These are phyloP conservation scores for Trichoderma pleuroti DNA, from an alignment of 2,329 filamentous ascomycete species.

Conservation along the genomic window DNA sequence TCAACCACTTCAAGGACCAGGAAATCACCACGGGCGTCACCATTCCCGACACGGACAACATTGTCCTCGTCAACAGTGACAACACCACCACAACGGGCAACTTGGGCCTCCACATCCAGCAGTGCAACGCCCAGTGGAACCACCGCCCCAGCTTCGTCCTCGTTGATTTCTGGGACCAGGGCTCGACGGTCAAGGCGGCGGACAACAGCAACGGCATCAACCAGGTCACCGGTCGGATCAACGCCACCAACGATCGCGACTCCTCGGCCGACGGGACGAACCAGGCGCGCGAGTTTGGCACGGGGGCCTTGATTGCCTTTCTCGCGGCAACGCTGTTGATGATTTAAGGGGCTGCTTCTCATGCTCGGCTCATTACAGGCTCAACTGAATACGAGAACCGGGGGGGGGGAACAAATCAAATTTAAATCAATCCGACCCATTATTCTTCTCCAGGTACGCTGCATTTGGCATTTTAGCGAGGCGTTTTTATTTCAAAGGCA, in stretches of 20 bases:
- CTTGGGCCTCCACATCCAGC: slow-evolving; percentile 50
- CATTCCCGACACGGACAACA: slow-evolving; percentile 58
- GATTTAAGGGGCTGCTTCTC: slow-evolving; percentile 22
- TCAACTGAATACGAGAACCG: background rate
- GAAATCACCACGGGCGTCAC: slow-evolving; percentile 51
- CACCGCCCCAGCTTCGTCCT: slow-evolving; percentile 67
- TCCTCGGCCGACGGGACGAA: slow-evolving; percentile 13
- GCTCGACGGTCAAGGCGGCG: slow-evolving; percentile 64
- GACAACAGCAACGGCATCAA: slow-evolving; percentile 62
- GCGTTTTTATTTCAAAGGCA: slow-evolving; percentile 5
- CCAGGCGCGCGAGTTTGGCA: slow-evolving; percentile 27
- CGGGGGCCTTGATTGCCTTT: slow-evolving; percentile 43
- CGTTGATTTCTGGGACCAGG: slow-evolving; percentile 76
- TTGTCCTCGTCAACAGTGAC: slow-evolving; percentile 63
- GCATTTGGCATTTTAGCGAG: slow-evolving; percentile 15
- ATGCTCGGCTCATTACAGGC: background rate
- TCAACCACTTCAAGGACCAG: slow-evolving; percentile 78
- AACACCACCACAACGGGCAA: slow-evolving; percentile 50
- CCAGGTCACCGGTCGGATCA: slow-evolving; percentile 35
- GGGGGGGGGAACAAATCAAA: background rate
- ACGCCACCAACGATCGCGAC: slow-evolving; percentile 21
- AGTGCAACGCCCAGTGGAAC: slow-evolving; percentile 58
- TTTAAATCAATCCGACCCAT: background rate
- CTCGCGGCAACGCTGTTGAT: slow-evolving; percentile 41
- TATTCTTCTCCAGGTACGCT: background rate